Percentiles rank a stretch among this genome's conserved stretches.
Evolutionary conservation across 2,329 filamentous ascomycete genomes (phyloP).

Genomic region (Fusarium xylarioides): DNA sequence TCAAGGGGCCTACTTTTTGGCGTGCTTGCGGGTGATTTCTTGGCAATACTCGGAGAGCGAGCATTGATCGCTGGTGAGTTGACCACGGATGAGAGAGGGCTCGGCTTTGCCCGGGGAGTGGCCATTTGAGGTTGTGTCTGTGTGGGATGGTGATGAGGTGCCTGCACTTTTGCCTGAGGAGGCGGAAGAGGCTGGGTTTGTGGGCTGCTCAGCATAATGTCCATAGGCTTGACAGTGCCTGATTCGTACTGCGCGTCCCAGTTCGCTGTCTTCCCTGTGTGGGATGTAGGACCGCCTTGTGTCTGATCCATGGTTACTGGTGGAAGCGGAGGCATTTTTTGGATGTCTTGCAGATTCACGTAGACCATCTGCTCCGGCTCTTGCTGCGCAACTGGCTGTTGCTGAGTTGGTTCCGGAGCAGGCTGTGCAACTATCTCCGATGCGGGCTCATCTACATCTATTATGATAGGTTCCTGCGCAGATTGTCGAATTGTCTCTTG

Average conservation of each 20-base stretch:
- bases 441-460: constrained; percentile 17
- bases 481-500: constrained; percentile 30
- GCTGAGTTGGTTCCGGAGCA: constrained; percentile 20
- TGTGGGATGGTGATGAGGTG: constrained; percentile 7
- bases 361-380: constrained; percentile 45
- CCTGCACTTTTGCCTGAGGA: constrained; percentile 16
- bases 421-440: constrained; percentile 15
- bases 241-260: constrained; percentile 29
- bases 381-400: constrained; percentile 34
- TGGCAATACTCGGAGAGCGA: constrained; percentile 53
- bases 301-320: constrained; percentile 38
- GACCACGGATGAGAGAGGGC: constrained; percentile 51
- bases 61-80: constrained; percentile 54
- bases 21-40: constrained; percentile 53
- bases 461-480: constrained; percentile 15
- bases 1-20: constrained; percentile 57
- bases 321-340: constrained; percentile 44
- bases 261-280: constrained; percentile 18
- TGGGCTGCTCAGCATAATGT: constrained; percentile 39
- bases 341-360: constrained; percentile 52
- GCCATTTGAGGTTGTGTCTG: constrained; percentile 33
- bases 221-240: constrained; percentile 38
- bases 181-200: constrained; percentile 20
- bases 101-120: constrained; percentile 47
- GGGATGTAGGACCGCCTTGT: constrained; percentile 26